phyloP scores from a whole-genome alignment of 331 rosid species.

The Spiraea crenata region DNA sequence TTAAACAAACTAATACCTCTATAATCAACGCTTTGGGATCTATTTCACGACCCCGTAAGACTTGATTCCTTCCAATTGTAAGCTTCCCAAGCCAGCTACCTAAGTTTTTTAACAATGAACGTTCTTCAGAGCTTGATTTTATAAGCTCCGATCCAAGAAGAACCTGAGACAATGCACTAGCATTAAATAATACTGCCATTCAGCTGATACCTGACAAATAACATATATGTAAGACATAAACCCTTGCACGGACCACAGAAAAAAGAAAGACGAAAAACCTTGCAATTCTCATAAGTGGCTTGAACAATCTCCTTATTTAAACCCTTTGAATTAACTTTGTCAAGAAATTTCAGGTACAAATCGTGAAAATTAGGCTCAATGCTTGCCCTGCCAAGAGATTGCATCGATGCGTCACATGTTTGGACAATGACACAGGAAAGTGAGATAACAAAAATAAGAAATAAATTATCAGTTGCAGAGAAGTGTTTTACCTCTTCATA shows the following conservation, averaged over 20 bases:
- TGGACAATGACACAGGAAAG: background rate
- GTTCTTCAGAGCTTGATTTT: constrained; percentile 98
- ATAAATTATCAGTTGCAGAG: background rate
- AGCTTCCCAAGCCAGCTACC: constrained; percentile 99
- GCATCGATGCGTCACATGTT: background rate
- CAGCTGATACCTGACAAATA: background rate
- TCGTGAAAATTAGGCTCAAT: constrained; percentile 98
- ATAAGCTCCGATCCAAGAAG: constrained; percentile 94
- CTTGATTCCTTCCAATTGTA: constrained; percentile 95
- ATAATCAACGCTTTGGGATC: constrained; percentile 96
- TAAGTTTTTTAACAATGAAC: constrained; percentile 88
- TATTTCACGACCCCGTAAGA: constrained; percentile 91
- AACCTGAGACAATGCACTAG: constrained; percentile 51
- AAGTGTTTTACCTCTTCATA: constrained; percentile 74
- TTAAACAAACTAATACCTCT: constrained; percentile 51
- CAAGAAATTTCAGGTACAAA: constrained; percentile 84
- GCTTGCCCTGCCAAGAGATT: constrained; percentile 73
- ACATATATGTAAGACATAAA: background rate
- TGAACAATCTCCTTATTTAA: constrained; percentile 84
- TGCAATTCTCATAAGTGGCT: constrained; percentile 96
- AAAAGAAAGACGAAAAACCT: constrained; percentile 42
- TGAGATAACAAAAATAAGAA: background rate
- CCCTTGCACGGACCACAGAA: background rate
- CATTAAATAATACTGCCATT: constrained; percentile 4
- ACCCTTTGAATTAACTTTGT: constrained; percentile 75